These are phyloP conservation scores for Phaseolus lunatus DNA, from an alignment of 306 rosid genomes.

Conservation along the genomic window DNA sequence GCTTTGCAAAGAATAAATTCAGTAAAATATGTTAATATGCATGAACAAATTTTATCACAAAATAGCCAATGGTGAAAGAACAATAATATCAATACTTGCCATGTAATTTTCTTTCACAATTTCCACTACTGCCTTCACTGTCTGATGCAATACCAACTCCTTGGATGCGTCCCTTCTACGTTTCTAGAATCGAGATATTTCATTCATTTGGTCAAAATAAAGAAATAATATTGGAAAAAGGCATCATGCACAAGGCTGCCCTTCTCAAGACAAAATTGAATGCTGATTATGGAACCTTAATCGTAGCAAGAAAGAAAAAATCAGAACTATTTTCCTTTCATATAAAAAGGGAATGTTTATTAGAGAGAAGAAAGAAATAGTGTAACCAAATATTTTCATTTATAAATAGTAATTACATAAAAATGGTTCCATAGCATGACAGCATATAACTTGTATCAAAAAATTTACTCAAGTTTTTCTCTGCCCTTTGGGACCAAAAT, in stretches of 20 bases:
- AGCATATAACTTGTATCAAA: not conserved
- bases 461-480: not conserved
- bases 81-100: conserved; percentile 61
- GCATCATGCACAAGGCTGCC: not conserved
- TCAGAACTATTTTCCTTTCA: not conserved
- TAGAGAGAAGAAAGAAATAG: conserved; percentile 14
- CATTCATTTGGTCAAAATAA: conserved; percentile 40
- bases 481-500: conserved; percentile 4
- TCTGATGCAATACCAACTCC: conserved; percentile 71
- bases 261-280: conserved; percentile 24
- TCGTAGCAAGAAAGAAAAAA: not conserved
- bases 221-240: not conserved
- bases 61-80: conserved; percentile 32
- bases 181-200: conserved; percentile 60
- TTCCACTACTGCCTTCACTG: conserved; percentile 81
- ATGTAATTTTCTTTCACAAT: conserved; percentile 85
- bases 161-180: conserved; percentile 66
- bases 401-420: conserved; percentile 12
- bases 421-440: conserved; percentile 1
- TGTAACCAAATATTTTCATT: not conserved
- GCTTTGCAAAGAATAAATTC: conserved; percentile 43
- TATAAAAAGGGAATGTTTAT: conserved; percentile 1
- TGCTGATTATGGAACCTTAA: conserved; percentile 23
- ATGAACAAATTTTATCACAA: conserved; percentile 17
- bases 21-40: conserved; percentile 22